Evolutionary conservation across 2,329 filamentous ascomycete genomes (phyloP).

Genomic region (Aspergillus aculeatinus): DNA sequence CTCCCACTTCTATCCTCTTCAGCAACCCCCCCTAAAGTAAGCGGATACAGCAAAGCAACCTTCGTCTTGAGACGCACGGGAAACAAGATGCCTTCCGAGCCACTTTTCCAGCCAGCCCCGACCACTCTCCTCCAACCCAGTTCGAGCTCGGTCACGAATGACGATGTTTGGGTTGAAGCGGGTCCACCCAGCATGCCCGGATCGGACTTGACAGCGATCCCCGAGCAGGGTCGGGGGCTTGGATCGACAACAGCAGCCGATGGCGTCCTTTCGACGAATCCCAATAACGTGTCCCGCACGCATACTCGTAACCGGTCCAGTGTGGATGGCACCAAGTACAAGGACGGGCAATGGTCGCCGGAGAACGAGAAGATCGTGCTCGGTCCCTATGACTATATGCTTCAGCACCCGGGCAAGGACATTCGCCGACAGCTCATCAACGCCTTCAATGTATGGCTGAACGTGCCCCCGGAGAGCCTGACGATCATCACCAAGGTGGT

Average conservation of each 20-base stretch:
- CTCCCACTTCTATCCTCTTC: no score
- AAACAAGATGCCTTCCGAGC: conserved; percentile 9
- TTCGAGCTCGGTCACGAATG: background rate
- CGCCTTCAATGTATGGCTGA: conserved; percentile 47
- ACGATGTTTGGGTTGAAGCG: background rate
- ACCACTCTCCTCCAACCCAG: conserved; percentile 5
- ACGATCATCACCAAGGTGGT: conserved; percentile 45
- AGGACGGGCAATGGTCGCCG: conserved; percentile 37
- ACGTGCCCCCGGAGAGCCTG: conserved; percentile 42
- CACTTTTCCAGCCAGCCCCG: conserved; percentile 7
- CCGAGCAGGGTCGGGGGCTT: conserved; percentile 53
- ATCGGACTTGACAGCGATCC: conserved; percentile 54
- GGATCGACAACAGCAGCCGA: conserved; percentile 44
- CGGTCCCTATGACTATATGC: conserved; percentile 48
- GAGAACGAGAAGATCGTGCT: conserved; percentile 46
- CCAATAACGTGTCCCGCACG: conserved; percentile 21
- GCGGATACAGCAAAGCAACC: background rate
- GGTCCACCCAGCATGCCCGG: conserved; percentile 15
- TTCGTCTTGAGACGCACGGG: background rate
- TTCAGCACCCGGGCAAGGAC: conserved; percentile 47
- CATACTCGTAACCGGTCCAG: conserved; percentile 40
- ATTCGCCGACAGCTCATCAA: conserved; percentile 46
- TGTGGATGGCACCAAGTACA: conserved; percentile 40
- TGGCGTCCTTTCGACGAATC: conserved; percentile 33
- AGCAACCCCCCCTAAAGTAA: background rate